These are phyloP conservation scores for Candida sanyiensis DNA, from an alignment of 805 yeast species.

Conservation along the genomic window DNA sequence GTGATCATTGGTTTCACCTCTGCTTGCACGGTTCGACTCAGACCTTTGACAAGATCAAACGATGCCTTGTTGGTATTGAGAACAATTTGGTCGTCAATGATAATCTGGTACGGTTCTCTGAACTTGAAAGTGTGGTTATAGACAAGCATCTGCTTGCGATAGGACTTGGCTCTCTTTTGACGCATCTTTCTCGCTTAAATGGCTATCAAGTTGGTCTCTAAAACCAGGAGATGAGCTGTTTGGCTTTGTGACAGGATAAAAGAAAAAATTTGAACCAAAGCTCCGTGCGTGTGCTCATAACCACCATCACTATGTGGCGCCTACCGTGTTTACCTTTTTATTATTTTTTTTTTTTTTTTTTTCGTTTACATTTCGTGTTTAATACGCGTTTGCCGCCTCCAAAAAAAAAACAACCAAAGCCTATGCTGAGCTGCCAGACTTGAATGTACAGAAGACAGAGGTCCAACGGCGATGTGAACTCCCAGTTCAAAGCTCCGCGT, in stretches of 20 bases:
- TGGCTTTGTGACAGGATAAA: no score
- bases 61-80: conserved; percentile 58
- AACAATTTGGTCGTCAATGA: conserved; percentile 78
- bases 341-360: background rate
- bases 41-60: conserved; percentile 75
- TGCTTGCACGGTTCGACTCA: conserved; percentile 75
- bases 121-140: conserved; percentile 83
- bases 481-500: conserved; percentile 18
- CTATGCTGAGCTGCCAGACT: background rate
- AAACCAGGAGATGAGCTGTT: conserved; percentile 3
- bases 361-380: background rate
- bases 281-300: no score
- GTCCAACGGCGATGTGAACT: conserved; percentile 6
- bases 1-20: conserved; percentile 89
- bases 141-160: conserved; percentile 86
- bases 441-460: conserved; percentile 13
- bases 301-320: no score
- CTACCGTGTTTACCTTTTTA: background rate
- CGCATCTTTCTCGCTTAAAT: conserved; percentile 50
- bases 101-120: conserved; percentile 87
- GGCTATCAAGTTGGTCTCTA: background rate
- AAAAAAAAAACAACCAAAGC: background rate
- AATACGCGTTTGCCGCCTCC: no score
- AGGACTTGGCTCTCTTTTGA: conserved; percentile 92
- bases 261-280: no score